Evolutionary conservation across 1,284 basidiomycete genomes (phyloP), one percentile per base, ranked within the genome.

Genomic region (Ganoderma multipileum): DNA sequence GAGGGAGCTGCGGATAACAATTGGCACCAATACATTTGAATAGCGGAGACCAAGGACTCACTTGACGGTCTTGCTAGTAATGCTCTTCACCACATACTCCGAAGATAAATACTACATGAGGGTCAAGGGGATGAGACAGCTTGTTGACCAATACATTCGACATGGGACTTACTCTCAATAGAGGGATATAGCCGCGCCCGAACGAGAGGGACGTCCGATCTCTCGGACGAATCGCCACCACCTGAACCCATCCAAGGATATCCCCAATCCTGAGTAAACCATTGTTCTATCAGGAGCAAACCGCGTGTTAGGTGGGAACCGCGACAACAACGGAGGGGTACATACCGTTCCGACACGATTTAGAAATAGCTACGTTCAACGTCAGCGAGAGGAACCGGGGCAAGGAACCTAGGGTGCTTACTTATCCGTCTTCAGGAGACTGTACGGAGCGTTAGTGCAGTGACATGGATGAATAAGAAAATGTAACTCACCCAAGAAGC

Each of bases 11-110:
- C 9, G 28, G 36, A 39, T 16, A 57, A 11, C 44, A 54, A 44
- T 54, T 39, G 61, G 26, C 38, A 26, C 44, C 16, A 9, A 20
- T 11, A 8, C 26, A 42, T n/a, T 59, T 23, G 26, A 38, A 12
- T n/a, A 28, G 38, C 23, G 8, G 7, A 36, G 28, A 20, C 58
- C 20, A 44, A 14, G 8, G 11, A 5, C 81, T 67, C 75, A 91
- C 88, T 91, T 91, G 36, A 86, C 83, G 52, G 82, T 76, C 47
- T 84, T 83, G 23, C 79, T 81, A 36, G 89, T 74, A 0, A 88
- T 89, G 63, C 86, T 90, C 75, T 89, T 89, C 38, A 90, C 74
- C 2, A 92, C 86, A 60, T 86, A 83, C 39, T 89, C 86, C 2
- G 89, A 91, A 0, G 90, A 85, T 28, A 89, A 76, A 71, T 89